phyloP scores from a whole-genome alignment of 1,284 basidiomycete genomes.

The Sanghuangporus sanghuang region DNA sequence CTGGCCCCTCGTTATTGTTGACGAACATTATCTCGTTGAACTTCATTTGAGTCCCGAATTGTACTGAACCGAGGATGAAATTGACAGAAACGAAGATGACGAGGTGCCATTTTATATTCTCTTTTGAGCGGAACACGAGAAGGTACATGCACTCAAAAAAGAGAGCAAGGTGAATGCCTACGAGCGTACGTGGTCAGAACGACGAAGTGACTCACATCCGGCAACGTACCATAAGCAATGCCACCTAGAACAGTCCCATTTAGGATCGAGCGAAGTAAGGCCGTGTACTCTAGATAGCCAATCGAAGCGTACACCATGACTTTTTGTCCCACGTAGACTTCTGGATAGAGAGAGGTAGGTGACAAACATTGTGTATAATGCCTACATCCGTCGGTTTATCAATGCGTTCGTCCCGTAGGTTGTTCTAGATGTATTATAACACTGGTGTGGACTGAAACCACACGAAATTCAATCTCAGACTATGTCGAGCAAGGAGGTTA shows the following conservation, averaged over 20 bases:
- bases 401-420: too few relatives aligned
- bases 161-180: background rate
- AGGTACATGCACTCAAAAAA: background rate
- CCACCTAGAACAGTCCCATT: background rate
- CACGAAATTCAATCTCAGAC: too few relatives aligned
- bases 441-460: too few relatives aligned
- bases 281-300: background rate
- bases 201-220: background rate
- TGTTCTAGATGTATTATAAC: too few relatives aligned
- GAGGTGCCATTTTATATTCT: background rate
- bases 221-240: background rate
- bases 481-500: too few relatives aligned
- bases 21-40: constrained; percentile 12
- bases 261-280: background rate
- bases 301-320: too few relatives aligned
- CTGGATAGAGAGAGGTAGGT: background rate
- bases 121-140: background rate
- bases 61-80: constrained; percentile 5
- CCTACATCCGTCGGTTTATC: too few relatives aligned
- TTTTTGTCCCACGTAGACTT: too few relatives aligned
- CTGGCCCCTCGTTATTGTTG: background rate
- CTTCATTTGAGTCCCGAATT: background rate
- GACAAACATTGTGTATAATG: too few relatives aligned
- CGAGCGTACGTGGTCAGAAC: background rate
- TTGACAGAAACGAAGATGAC: constrained; percentile 1